Conservation (phyloP, 2,329 filamentous ascomycete genomes). For the Aspergillus eucalypticola region DNA sequence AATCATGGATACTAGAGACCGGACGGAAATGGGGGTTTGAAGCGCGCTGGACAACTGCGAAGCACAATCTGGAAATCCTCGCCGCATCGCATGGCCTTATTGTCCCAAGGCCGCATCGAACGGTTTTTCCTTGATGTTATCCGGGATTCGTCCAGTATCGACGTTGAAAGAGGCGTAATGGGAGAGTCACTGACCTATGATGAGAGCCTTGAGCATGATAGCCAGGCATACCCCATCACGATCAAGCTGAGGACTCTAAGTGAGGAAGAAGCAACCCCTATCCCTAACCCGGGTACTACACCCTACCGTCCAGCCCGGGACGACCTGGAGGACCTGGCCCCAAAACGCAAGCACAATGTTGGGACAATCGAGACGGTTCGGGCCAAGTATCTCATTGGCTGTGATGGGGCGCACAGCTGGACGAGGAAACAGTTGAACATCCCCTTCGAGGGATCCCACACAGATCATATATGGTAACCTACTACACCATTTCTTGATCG, state of each 20-base stretch:
- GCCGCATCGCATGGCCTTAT: conserved; percentile 57
- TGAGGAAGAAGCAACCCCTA: conserved; percentile 56
- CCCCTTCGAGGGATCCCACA: conserved; percentile 55
- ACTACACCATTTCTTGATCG: background rate
- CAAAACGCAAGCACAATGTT: conserved; percentile 10
- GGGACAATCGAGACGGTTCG: conserved; percentile 44
- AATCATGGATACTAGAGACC: conserved; percentile 2
- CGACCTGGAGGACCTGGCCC: conserved; percentile 57
- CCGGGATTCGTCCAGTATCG: conserved; percentile 54
- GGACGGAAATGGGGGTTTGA: conserved; percentile 57
- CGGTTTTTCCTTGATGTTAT: conserved; percentile 66
- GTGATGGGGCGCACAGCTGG: conserved; percentile 67
- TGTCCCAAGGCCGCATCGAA: conserved; percentile 73
- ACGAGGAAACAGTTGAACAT: conserved; percentile 58
- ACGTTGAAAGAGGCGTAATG: conserved; percentile 61
- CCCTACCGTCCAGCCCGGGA: conserved; percentile 62
- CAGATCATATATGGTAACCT: conserved; percentile 36
- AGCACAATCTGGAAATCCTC: conserved; percentile 63
- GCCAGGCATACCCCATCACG: conserved; percentile 60
- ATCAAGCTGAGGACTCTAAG: conserved; percentile 59
- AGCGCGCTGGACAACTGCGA: conserved; percentile 60
- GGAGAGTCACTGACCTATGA: conserved; percentile 59
- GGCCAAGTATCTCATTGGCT: conserved; percentile 65
- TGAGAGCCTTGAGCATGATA: conserved; percentile 49
- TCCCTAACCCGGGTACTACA: conserved; percentile 42